Evolutionary conservation across 1,284 basidiomycete genomes (phyloP).

Genomic region (Apiotrichum brassicae): DNA sequence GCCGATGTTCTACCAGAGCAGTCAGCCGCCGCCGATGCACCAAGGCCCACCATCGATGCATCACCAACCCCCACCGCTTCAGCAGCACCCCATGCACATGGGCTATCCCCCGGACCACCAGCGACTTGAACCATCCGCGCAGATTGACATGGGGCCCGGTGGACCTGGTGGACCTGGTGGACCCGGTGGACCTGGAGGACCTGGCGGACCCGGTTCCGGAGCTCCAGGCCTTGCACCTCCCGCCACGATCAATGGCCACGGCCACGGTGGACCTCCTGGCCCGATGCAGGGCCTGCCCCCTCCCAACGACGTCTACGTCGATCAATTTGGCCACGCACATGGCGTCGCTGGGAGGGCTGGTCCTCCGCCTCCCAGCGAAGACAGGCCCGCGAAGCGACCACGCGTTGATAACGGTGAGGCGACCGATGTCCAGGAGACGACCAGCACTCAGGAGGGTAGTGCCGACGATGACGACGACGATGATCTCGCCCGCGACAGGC

Average conservation of each 20-base stretch:
- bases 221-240: slow-evolving; percentile 27
- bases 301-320: slow-evolving; percentile 35
- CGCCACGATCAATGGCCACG: slow-evolving; percentile 34
- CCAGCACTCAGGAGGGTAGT: slow-evolving; percentile 22
- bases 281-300: slow-evolving; percentile 25
- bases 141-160: slow-evolving; percentile 1
- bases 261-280: slow-evolving; percentile 18
- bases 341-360: slow-evolving; percentile 4
- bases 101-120: not conserved
- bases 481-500: slow-evolving; percentile 27
- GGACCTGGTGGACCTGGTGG: slow-evolving; percentile 2
- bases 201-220: no score
- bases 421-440: slow-evolving; percentile 10
- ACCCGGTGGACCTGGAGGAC: not conserved
- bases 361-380: not conserved
- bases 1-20: slow-evolving; percentile 3
- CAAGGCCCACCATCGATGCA: not conserved
- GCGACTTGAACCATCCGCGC: slow-evolving; percentile 8
- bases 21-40: not conserved
- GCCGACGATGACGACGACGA: slow-evolving; percentile 23
- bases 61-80: not conserved
- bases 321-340: slow-evolving; percentile 40
- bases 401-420: slow-evolving; percentile 2
- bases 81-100: not conserved
- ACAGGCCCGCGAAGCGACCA: slow-evolving; percentile 22